Conservation (phyloP, 1,139 yeast genomes). For the Geotrichum candidum region DNA sequence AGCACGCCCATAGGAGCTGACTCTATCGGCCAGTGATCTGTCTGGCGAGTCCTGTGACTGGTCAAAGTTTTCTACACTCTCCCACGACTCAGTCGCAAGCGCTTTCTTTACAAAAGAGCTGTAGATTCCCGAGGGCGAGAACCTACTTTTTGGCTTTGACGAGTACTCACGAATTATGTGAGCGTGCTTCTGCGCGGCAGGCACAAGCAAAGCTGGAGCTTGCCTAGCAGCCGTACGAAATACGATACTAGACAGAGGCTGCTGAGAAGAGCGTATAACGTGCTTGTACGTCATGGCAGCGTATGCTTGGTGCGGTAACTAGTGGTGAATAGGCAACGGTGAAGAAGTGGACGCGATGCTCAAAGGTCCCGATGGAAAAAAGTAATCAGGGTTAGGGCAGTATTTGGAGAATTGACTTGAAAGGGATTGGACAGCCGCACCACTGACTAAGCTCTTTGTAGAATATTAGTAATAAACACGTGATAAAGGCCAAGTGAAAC, state of each 20-base stretch:
- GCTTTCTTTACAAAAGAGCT: constrained; percentile 15
- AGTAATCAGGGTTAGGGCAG: neutral
- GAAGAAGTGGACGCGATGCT: neutral
- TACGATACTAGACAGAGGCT: neutral
- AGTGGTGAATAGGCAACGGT: neutral
- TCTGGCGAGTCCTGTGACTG: neutral
- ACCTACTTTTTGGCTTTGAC: constrained; percentile 3
- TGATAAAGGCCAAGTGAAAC: neutral
- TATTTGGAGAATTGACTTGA: neutral
- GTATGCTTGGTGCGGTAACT: neutral
- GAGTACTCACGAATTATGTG: constrained; percentile 3
- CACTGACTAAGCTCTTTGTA: neutral
- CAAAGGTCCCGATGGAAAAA: neutral
- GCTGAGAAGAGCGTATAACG: neutral
- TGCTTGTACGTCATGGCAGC: constrained; percentile 1
- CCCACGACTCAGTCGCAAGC: constrained; percentile 15
- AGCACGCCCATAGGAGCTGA: constrained; percentile 8
- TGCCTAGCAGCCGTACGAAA: neutral
- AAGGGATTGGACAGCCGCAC: constrained; percentile 2
- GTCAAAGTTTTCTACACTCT: constrained; percentile 6
- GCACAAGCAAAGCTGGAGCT: neutral
- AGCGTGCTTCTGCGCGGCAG: neutral
- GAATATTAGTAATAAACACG: neutral
- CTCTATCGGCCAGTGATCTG: neutral
- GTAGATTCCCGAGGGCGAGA: constrained; percentile 14